Base-by-base conservation (phyloP, 306 rosid genomes). In the Canavalia gladiata region DNA sequence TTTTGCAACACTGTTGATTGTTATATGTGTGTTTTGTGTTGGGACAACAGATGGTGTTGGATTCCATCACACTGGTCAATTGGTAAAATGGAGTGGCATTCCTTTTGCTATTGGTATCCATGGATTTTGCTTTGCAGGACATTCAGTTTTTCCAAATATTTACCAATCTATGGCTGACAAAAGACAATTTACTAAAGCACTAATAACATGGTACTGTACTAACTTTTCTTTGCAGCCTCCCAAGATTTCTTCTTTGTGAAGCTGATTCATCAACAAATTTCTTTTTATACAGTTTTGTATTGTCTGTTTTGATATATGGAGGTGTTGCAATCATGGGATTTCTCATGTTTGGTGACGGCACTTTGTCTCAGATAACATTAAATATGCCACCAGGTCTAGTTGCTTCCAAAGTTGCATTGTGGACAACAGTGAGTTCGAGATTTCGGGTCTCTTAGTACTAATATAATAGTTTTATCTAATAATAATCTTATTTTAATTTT, bases 111-210 rank as follows among this genome's bases (percentile, higher is more conserved):
- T 90, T 79, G 97, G 95, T 46, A 82, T 88, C 39, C 88, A 84
- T 62, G 95, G 97, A 35, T 92, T 92, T 84, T 92, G 95, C 87
- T 88, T 52, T 80, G 87, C 95, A 1, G 97, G 95, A 37, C 97
- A 90, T 87, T 80, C 91, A 12, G 93, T 89, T 29, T 86, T 92
- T 54, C 95, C 95, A 29, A 92, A 92, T 80, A 87, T 92, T 50
- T 92, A 90, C 81, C 97, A 89, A 66, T 92, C 94, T 4, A 90
- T 92, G 97, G 94, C 90, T 7, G 90, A 90, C 84, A 92, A 89
- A 85, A 84, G 33, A 52, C 72, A 90, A 82, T 89, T 87, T 70
- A 89, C 76, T 57, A 77, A 81, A 47, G 91, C 91, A n/a, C 3
- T 89, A 35, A 46, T 46, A 70, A 25, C 43, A 33, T 80, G 77